phyloP scores from a whole-genome alignment of 2,329 filamentous ascomycete species.

The Venturia aucupariae region DNA sequence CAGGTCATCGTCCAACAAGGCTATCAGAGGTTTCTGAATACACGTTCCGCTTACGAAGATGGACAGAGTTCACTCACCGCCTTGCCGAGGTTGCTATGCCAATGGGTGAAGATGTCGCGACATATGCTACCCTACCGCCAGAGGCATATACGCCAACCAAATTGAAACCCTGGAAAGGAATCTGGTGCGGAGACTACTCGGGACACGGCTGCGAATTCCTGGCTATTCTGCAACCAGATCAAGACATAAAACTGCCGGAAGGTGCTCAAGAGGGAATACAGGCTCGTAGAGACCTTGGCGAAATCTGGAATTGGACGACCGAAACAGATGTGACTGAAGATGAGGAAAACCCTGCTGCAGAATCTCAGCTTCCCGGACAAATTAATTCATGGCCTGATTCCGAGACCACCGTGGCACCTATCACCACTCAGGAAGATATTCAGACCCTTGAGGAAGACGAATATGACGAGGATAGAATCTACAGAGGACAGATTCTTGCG shows the following conservation, averaged over 20 bases:
- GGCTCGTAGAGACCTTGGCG: constrained; percentile 20
- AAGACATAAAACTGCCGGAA: constrained; percentile 20
- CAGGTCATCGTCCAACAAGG: constrained; percentile 40
- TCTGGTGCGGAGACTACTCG: constrained; percentile 88
- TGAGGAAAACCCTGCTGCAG: background rate
- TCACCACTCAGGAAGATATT: background rate
- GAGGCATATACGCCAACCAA: constrained; percentile 69
- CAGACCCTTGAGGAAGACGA: background rate
- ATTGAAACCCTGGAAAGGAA: constrained; percentile 75
- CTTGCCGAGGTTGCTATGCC: constrained; percentile 27
- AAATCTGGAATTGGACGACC: constrained; percentile 24
- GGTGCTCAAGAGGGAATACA: constrained; percentile 17
- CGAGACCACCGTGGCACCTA: background rate
- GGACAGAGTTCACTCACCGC: constrained; percentile 55
- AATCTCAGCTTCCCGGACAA: background rate
- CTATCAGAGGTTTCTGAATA: constrained; percentile 55
- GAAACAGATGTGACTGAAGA: background rate
- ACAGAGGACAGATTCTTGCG: constrained; percentile 8
- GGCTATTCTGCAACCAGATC: constrained; percentile 65
- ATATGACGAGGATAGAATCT: background rate
- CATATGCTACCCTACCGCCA: constrained; percentile 65
- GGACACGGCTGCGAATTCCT: constrained; percentile 85
- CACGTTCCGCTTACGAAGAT: constrained; percentile 61
- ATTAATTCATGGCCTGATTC: background rate
- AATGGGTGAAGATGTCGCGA: constrained; percentile 46